phyloP scores from a whole-genome alignment of 495 filamentous ascomycete species.

The Aspergillus olivimuriae region DNA sequence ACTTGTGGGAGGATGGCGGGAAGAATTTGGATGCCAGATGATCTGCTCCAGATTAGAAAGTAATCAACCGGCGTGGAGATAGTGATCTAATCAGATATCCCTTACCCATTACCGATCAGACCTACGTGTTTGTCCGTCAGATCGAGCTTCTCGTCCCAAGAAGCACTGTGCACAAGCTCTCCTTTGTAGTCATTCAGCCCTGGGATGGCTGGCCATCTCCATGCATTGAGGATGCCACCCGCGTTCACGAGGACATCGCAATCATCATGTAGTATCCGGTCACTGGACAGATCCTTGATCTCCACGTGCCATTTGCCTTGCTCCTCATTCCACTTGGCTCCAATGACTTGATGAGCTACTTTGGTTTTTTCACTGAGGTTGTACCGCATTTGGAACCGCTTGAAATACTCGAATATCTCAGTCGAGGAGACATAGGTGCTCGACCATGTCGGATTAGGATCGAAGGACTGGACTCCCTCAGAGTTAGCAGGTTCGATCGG shows the following conservation, averaged over 20 bases:
- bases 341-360: not conserved
- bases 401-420: not conserved
- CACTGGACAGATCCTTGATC: not conserved
- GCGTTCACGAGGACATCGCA: not conserved
- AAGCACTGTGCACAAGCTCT: not conserved
- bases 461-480: not conserved
- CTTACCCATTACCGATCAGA: not conserved
- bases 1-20: not conserved
- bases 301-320: not conserved
- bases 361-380: not conserved
- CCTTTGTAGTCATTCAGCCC: not conserved
- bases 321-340: not conserved
- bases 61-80: not conserved
- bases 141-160: not conserved
- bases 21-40: not conserved
- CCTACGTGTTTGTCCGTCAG: not conserved
- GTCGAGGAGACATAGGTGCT: not conserved
- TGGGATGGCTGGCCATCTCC: not conserved
- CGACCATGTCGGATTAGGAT: not conserved
- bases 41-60: not conserved
- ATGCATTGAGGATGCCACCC: not conserved
- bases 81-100: not conserved
- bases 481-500: too few species aligned
- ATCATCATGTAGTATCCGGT: not conserved
- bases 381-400: not conserved